Percentiles rank a stretch among this genome's conserved stretches.
These are phyloP conservation scores for Cystobasidium sp. DNA, from an alignment of 1,284 basidiomycete species.

Conservation along the genomic window DNA sequence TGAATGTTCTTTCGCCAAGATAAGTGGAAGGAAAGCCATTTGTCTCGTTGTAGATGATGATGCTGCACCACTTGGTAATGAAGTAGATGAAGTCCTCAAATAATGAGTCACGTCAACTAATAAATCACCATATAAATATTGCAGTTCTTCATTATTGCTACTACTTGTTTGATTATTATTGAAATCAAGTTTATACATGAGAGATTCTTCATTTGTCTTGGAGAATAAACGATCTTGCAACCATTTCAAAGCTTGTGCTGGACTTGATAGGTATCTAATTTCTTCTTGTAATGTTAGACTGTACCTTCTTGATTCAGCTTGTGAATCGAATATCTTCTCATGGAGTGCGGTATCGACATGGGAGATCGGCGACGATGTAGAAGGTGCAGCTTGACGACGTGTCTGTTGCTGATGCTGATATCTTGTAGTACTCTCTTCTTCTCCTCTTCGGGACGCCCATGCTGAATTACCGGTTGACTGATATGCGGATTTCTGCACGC, in stretches of 20 bases:
- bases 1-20: slow-evolving; percentile 29
- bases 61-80: too few species aligned
- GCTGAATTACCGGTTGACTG: too few species aligned
- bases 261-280: not conserved
- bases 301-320: slow-evolving; percentile 16
- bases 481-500: not conserved
- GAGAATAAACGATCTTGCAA: slow-evolving; percentile 31
- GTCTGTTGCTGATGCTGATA: not conserved
- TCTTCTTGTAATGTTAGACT: slow-evolving; percentile 26
- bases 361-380: not conserved
- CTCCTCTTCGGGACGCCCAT: too few species aligned
- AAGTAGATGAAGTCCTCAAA: slow-evolving; percentile 1
- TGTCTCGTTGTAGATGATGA: slow-evolving; percentile 7
- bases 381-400: not conserved
- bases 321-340: slow-evolving; percentile 16
- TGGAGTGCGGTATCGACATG: slow-evolving; percentile 6
- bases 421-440: not conserved
- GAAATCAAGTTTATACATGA: slow-evolving; percentile 14
- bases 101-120: slow-evolving; percentile 28
- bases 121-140: slow-evolving; percentile 21
- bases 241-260: slow-evolving; percentile 35
- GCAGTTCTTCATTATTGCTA: not conserved
- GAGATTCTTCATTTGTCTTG: slow-evolving; percentile 3
- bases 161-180: not conserved
- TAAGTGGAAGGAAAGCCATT: slow-evolving; percentile 17